Evolutionary conservation across 805 yeast species (phyloP).

Genomic region (Candida broadrunensis): DNA sequence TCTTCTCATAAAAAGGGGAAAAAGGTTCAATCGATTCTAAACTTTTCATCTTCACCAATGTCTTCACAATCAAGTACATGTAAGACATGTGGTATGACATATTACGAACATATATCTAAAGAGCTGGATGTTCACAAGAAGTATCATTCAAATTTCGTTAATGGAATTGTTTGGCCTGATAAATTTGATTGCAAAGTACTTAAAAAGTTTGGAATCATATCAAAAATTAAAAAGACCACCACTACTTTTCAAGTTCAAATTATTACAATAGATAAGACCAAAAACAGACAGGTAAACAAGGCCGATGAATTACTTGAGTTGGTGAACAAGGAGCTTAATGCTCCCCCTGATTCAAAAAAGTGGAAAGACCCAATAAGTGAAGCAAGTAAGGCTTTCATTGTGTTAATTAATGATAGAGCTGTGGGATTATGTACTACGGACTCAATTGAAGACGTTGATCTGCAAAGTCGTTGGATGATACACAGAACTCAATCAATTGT

Average conservation of each 20-base stretch:
- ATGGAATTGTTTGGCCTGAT: constrained; percentile 49
- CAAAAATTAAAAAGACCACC: constrained; percentile 29
- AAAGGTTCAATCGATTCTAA: constrained; percentile 16
- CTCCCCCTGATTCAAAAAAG: constrained; percentile 38
- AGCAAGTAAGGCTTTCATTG: constrained; percentile 42
- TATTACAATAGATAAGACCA: constrained; percentile 18
- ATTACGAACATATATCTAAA: constrained; percentile 31
- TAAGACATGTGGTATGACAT: constrained; percentile 53
- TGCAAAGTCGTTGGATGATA: constrained; percentile 59
- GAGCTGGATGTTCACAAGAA: constrained; percentile 49
- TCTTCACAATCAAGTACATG: constrained; percentile 30
- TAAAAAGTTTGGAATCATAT: neutral
- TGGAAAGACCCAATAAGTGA: constrained; percentile 23
- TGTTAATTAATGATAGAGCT: constrained; percentile 42
- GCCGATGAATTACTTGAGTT: constrained; percentile 39
- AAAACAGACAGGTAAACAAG: constrained; percentile 19
- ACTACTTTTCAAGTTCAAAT: constrained; percentile 20
- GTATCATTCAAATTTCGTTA: constrained; percentile 48
- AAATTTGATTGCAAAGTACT: neutral
- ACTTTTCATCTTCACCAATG: constrained; percentile 5
- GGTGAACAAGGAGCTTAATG: constrained; percentile 60
- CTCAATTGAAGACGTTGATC: constrained; percentile 19
- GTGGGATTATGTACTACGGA: constrained; percentile 60
- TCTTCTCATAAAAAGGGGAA: constrained; percentile 1
- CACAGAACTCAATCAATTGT: constrained; percentile 49